Conservation (phyloP, 139 green algal genomes). For the Micromonas commoda region DNA sequence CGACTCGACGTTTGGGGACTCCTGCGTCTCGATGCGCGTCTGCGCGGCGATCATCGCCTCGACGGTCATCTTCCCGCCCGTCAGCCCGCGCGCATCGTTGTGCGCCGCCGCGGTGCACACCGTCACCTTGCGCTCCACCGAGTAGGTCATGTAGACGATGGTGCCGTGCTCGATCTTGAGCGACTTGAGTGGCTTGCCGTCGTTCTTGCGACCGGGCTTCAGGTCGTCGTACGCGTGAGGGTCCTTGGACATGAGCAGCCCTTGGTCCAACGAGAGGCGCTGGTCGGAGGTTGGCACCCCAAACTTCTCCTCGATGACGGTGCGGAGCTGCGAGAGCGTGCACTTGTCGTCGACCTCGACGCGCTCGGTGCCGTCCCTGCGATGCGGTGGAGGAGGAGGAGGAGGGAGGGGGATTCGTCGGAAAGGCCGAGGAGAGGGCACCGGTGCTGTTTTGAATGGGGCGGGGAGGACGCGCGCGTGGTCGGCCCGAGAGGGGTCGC, state of each 20-base stretch:
- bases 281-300: constrained; percentile 49
- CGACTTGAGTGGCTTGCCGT: background rate
- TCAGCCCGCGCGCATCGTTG: background rate
- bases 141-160: constrained; percentile 43
- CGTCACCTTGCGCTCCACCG: constrained; percentile 26
- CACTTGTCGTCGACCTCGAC: constrained; percentile 18
- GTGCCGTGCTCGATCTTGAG: constrained; percentile 32
- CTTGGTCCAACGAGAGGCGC: constrained; percentile 58
- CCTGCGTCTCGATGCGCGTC: constrained; percentile 88
- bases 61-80: constrained; percentile 64
- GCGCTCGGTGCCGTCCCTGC: constrained; percentile 39
- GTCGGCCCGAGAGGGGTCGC: no score
- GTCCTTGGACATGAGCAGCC: constrained; percentile 55
- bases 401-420: no score
- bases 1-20: constrained; percentile 59
- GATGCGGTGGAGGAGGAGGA: constrained; percentile 30
- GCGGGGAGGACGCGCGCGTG: no score
- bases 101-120: background rate
- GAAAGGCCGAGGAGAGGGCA: no score
- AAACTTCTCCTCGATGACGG: constrained; percentile 18
- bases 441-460: no score
- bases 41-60: constrained; percentile 75
- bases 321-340: constrained; percentile 24
- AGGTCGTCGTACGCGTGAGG: constrained; percentile 34
- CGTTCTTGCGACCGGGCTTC: background rate